A percentile compares a stretch with the other conserved stretches of the same genome.
phyloP scores from a whole-genome alignment of 768 basidiomycete species.

The Tylopilus intermedius region DNA sequence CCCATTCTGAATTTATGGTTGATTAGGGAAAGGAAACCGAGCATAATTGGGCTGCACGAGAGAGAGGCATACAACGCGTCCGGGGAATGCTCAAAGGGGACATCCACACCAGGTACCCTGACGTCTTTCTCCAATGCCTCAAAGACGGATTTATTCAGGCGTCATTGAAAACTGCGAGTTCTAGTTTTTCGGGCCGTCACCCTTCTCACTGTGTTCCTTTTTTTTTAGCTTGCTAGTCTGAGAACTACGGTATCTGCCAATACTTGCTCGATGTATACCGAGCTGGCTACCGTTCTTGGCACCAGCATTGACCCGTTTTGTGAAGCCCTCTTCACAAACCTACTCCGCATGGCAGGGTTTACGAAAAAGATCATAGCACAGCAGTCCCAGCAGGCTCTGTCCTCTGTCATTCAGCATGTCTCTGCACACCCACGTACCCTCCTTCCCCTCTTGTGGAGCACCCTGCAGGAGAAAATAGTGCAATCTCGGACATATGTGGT shows the following conservation, averaged over 20 bases:
- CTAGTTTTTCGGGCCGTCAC: not conserved
- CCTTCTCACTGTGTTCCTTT: not conserved
- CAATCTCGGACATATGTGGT: constrained; percentile 66
- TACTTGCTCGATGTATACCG: constrained; percentile 71
- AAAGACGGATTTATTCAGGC: constrained; percentile 77
- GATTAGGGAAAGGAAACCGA: constrained; percentile 93
- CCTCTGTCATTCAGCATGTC: constrained; percentile 61
- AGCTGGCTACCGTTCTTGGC: constrained; percentile 66
- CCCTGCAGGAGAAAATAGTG: constrained; percentile 74
- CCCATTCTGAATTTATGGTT: constrained; percentile 1
- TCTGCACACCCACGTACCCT: constrained; percentile 67
- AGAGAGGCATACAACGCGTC: constrained; percentile 69
- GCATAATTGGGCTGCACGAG: constrained; percentile 88
- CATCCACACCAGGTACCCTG: constrained; percentile 66
- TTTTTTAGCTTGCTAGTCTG: constrained; percentile 69
- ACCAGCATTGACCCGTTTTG: constrained; percentile 71
- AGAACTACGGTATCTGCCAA: constrained; percentile 85
- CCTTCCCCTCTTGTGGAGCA: constrained; percentile 62
- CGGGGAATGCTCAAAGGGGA: constrained; percentile 89
- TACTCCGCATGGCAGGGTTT: constrained; percentile 80
- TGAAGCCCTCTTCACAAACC: constrained; percentile 69
- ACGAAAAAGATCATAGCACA: constrained; percentile 92
- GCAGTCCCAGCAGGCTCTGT: constrained; percentile 72
- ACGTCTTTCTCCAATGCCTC: constrained; percentile 68
- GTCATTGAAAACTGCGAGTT: constrained; percentile 76